These are phyloP conservation scores for Vaccinium myrtillus DNA, from an alignment of 148 eudicot genomes.

Conservation along the genomic window DNA sequence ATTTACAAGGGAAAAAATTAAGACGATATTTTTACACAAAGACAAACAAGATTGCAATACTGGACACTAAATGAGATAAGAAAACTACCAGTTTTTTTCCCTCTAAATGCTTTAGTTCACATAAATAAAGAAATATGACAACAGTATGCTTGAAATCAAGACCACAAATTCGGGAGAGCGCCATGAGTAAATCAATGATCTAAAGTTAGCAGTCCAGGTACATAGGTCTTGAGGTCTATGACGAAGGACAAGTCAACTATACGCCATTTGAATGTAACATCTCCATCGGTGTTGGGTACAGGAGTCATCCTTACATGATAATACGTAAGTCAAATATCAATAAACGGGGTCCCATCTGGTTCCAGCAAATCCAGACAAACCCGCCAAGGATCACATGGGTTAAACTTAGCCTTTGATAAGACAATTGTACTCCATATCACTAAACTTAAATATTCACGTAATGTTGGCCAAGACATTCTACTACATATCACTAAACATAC, in stretches of 20 bases:
- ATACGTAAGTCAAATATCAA: not conserved
- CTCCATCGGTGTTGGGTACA: not conserved
- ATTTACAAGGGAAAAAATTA: not conserved
- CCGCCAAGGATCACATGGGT: not conserved
- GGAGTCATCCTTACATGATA: not conserved
- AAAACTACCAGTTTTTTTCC: not conserved
- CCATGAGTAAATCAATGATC: not conserved
- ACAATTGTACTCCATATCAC: constrained; percentile 1
- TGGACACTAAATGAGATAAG: not conserved
- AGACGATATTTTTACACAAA: not conserved
- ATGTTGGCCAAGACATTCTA: not conserved
- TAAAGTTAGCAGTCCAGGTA: not conserved
- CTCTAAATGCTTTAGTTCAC: not conserved
- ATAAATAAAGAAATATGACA: not conserved
- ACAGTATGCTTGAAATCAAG: not conserved
- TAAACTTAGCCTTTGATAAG: not conserved
- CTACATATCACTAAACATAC: not conserved
- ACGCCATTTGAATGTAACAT: not conserved
- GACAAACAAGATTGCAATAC: not conserved
- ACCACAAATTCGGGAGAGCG: not conserved
- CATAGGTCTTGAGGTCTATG: not conserved
- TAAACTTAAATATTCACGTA: not conserved
- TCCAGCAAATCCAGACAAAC: not conserved
- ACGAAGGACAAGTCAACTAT: not conserved
- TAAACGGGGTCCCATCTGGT: not conserved